Evolutionary conservation across 2,329 filamentous ascomycete species (phyloP), one percentile per base, ranked within the genome.

Genomic region (Neonectria hederae): DNA sequence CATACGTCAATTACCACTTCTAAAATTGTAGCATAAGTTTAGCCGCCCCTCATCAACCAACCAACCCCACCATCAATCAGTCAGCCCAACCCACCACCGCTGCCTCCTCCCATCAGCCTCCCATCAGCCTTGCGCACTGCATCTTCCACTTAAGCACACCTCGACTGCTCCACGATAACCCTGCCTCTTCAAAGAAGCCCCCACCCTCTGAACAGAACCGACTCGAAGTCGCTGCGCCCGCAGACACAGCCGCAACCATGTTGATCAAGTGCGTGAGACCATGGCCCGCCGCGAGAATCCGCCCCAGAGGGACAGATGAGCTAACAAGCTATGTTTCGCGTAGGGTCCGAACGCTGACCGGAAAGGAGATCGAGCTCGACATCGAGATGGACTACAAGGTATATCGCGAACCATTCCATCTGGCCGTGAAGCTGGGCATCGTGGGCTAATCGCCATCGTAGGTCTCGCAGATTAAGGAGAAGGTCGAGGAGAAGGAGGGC

Each of bases 361-460:
- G 96, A 77, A 98, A 98, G 86, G 94, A 99, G 83, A 98, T 98
- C 79, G 95, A 98, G 86, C 89, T 99, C 75, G 94, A 98, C 77
- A 97, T 99, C 78, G 96, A 98, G 84, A 86, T 89, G 57, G 90
- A 93, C 76, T 97, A 97, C 87, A 97, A 94, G 87, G 94, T 97
- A 82, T 73, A 76, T 56, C n/a, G 17, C 32, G 43, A 28, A 40
- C 7, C 14, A 8, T 14, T 11, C 8, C 11, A 22, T 8, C 17
- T 35, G 22, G 21, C 5, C 14, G 5, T 21, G 11, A 40, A 35
- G 17, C 21, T 46, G 48, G 26, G 30, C 21, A 2, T 40, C 21
- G 28, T 4, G 22, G 42, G 53, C 60, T 74, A 63, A 72, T 60
- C 11, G 21, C n/a, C 32, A 22, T 38, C 42, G 53, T 70, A 97